Evolutionary conservation across 345 rosid species (phyloP), one percentile per base, ranked within the genome.

Genomic region (Brassica rapa): DNA sequence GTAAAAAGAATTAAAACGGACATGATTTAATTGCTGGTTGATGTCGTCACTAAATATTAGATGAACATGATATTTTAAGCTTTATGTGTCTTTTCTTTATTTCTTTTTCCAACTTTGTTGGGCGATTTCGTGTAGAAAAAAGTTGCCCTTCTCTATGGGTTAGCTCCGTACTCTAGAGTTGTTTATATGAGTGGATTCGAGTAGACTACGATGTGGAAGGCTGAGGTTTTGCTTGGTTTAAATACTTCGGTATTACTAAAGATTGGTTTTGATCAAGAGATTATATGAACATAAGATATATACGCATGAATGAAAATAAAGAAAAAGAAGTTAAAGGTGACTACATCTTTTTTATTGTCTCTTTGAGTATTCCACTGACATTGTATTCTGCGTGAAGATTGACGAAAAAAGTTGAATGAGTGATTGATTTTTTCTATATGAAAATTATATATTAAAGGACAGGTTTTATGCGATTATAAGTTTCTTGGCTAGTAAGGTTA

Each of bases 401-500:
- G 70, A 12, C 16, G 46, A 43, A 8, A 49, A 63, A 53, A 65
- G 71, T 69, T 65, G 64, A 53, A 25, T 14, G 64, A 65, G 1
- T 53, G 61, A 74, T 33, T 74, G 39, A 53, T 4, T 46, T 15
- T 9, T 30, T 30, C 30, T 0, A 29, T 27, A 33, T 57, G 1
- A 25, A 62, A 25, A 0, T 3, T n/a, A 60, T 1, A 62, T 62
- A 30, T 53, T 8, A 55, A 32, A 51, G 30, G 64, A 23, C 8
- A 66, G 6, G 51, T 55, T 35, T 24, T 24, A 24, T 55, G 55
- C 5, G 43, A 74, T 15, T 55, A 35, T 9, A 24, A 51, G 30
- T 75, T 66, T 75, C 72, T 66, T 75, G 72, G 78, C 41, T 66
- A 15, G 57, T 56, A 75, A 75, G 78, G 69, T 75, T 66, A 56